phyloP scores from a whole-genome alignment of 495 filamentous ascomycete genomes.

The Penicillium cataractarum region DNA sequence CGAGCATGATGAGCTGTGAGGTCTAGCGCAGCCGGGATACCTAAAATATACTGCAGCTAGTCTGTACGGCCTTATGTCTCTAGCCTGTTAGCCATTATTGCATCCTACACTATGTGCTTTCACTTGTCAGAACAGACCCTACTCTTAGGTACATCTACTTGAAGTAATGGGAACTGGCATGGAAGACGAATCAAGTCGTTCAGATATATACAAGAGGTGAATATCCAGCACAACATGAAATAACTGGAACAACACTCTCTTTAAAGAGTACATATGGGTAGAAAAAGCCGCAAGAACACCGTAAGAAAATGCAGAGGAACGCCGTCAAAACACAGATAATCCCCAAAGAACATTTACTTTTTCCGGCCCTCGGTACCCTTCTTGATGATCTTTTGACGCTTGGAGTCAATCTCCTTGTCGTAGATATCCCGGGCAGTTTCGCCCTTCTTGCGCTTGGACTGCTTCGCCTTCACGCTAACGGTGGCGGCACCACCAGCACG shows the following conservation, averaged over 20 bases:
- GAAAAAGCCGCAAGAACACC: slow-evolving; percentile 26
- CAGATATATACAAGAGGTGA: slow-evolving; percentile 23
- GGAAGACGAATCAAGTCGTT: slow-evolving; percentile 18
- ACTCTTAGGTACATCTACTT: too few relatives aligned
- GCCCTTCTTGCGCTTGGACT: slow-evolving; percentile 76
- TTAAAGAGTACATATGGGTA: slow-evolving; percentile 19
- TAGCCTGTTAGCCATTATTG: background rate
- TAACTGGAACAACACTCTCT: slow-evolving; percentile 7
- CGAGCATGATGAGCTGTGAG: slow-evolving; percentile 44
- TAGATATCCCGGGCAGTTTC: slow-evolving; percentile 60
- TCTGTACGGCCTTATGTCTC: background rate
- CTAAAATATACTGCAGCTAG: background rate
- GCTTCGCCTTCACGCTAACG: slow-evolving; percentile 82
- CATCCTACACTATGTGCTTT: background rate
- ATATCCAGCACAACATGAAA: slow-evolving; percentile 18
- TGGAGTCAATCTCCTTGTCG: slow-evolving; percentile 51
- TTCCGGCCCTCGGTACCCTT: slow-evolving; percentile 56
- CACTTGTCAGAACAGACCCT: background rate
- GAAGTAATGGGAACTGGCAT: too few relatives aligned
- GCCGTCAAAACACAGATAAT: slow-evolving; percentile 15
- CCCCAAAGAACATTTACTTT: slow-evolving; percentile 26
- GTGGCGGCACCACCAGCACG: slow-evolving; percentile 62
- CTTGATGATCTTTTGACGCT: slow-evolving; percentile 54
- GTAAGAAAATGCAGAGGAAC: slow-evolving; percentile 30
- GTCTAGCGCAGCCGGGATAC: background rate